Base-by-base conservation (phyloP, 2,329 filamentous ascomycete genomes). In the Ophiocordyceps sinensis region DNA sequence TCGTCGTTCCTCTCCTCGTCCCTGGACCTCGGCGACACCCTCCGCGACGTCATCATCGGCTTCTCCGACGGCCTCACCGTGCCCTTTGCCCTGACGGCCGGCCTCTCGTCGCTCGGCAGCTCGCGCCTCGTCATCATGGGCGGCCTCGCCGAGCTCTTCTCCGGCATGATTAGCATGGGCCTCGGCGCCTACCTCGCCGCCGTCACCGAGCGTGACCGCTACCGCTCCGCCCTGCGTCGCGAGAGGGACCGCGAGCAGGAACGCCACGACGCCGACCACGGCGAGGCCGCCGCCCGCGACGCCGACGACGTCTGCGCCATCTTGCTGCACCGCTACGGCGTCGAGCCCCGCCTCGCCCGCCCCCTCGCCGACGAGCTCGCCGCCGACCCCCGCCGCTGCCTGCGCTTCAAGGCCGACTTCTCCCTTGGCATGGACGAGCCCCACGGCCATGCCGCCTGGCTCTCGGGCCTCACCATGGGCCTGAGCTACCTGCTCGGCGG, bases 51-150 rank as follows among this genome's bases (percentile, higher is more conserved):
- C 46, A 85, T 83, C 44, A 79, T 88, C 49, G 83, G 83, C 41
- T 77, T 87, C 50, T 79, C 82, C 1, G 83, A 88, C 53, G 83
- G 83, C 14, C 68, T 88, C 49, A 88, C 83, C 0, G 83, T 88
- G 0, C 83, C 83, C 0, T 88, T 88, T 50, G 83, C 83, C 14
- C 66, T 88, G 31, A 86, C 81, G 0, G 83, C 84, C 0, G 83
- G 83, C 13, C 67, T 88, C 2, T 79, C 75, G 2, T 71, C 70
- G 39, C 64, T 82, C 37, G 77, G 77, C n/a, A 68, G 75, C 54
- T 77, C 76, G 28, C 71, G 68, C 38, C 71, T 81, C 4, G 78
- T 82, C 47, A 75, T 89, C 44, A 75, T 82, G 47, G 82, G 79
- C 40, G 82, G 82, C 7, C 65, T 85, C 28, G 82, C 82, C 5